Evolutionary conservation across 768 basidiomycete genomes (phyloP).

Genomic region (Suillus americanus): DNA sequence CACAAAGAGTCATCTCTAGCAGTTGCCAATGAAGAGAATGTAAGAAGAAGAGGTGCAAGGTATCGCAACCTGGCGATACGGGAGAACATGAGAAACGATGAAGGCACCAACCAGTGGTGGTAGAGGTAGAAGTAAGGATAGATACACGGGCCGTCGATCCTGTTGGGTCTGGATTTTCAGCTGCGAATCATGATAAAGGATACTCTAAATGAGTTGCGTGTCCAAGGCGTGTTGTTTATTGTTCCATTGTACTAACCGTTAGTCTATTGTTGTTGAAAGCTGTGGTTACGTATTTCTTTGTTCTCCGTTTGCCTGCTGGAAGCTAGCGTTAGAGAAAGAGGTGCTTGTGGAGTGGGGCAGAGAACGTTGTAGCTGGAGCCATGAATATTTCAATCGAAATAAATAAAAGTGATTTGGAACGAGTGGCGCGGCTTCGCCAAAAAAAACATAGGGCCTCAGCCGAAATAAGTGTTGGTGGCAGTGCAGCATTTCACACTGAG

Average conservation of each 20-base stretch:
- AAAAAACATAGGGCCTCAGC: neutral
- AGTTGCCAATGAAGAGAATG: conserved; percentile 38
- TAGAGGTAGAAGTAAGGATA: conserved; percentile 16
- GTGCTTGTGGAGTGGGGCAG: neutral
- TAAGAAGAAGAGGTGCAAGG: conserved; percentile 39
- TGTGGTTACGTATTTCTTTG: conserved; percentile 21
- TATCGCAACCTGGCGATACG: conserved; percentile 79
- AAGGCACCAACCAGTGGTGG: conserved; percentile 13
- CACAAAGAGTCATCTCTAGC: conserved; percentile 61
- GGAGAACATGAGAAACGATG: conserved; percentile 53
- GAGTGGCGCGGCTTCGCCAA: neutral
- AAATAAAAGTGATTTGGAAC: neutral
- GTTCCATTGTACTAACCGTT: conserved; percentile 31
- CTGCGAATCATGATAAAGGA: conserved; percentile 21
- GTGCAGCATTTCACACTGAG: neutral
- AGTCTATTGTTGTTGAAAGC: conserved; percentile 29
- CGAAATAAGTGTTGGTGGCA: neutral
- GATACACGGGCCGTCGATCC: conserved; percentile 27
- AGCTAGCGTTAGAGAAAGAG: neutral
- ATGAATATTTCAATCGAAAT: neutral
- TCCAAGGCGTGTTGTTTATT: conserved; percentile 26
- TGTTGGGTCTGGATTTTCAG: conserved; percentile 13
- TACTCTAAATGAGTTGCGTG: conserved; percentile 23
- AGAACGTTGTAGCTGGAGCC: neutral
- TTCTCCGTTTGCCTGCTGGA: conserved; percentile 14